Percentiles rank a stretch among this genome's conserved stretches.
phyloP scores from a whole-genome alignment of 2,329 filamentous ascomycete genomes.

The Stachybotrys elegans region DNA sequence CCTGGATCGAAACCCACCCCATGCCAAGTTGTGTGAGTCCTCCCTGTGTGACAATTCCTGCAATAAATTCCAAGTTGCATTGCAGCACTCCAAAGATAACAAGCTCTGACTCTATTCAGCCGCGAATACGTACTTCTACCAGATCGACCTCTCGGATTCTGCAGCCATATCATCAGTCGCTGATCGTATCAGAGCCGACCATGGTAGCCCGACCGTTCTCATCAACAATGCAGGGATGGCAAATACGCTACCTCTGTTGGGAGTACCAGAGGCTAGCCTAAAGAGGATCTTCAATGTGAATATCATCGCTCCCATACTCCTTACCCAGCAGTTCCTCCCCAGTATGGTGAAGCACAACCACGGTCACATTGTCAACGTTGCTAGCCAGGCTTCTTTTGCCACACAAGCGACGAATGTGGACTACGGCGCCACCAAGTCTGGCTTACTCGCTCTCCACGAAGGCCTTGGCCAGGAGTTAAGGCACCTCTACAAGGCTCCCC shows the following conservation, averaged over 20 bases:
- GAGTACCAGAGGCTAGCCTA: constrained; percentile 20
- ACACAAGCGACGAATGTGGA: constrained; percentile 56
- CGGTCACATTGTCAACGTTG: constrained; percentile 66
- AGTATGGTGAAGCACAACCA: constrained; percentile 54
- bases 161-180: constrained; percentile 26
- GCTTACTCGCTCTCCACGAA: constrained; percentile 59
- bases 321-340: constrained; percentile 58
- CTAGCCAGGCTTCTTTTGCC: constrained; percentile 54
- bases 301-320: constrained; percentile 56
- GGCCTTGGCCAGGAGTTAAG: constrained; percentile 48
- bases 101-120: too few species aligned
- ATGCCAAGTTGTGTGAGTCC: background rate
- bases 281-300: constrained; percentile 63
- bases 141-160: background rate
- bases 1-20: background rate
- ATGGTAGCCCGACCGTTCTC: constrained; percentile 58
- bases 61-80: too few species aligned
- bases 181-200: constrained; percentile 37
- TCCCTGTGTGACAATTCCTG: too few species aligned
- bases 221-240: constrained; percentile 64
- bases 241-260: constrained; percentile 24
- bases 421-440: constrained; percentile 59
- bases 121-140: background rate
- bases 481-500: constrained; percentile 51
- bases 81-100: too few species aligned